A percentile compares a stretch with the other conserved stretches of the same genome.
Conservation (phyloP, 495 filamentous ascomycete genomes). For the Paragyromitra xinjiangensis region DNA sequence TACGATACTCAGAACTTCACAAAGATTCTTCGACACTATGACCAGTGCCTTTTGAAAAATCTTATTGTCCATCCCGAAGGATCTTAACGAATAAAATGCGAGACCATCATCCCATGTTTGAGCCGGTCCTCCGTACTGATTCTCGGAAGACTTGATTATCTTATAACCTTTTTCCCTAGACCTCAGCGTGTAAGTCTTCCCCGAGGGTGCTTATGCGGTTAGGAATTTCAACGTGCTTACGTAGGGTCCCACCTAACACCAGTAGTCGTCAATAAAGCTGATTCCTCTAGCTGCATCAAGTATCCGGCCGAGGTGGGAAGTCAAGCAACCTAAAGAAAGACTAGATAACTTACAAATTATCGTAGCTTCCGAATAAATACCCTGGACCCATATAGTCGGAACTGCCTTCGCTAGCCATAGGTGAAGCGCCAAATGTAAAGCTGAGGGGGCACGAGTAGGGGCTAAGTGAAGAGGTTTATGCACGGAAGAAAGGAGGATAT, state of each 20-base stretch:
- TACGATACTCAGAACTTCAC: background rate
- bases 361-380: background rate
- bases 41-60: background rate
- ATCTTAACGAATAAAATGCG: background rate
- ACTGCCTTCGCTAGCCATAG: background rate
- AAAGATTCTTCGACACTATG: background rate
- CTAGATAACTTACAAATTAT: background rate
- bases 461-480: background rate
- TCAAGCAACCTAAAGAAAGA: background rate
- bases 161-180: no score
- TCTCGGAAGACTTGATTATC: background rate
- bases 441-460: background rate
- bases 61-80: fast-evolving
- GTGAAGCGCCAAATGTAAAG: background rate
- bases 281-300: background rate
- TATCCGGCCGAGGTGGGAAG: background rate
- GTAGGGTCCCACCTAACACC: background rate
- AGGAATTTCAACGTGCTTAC: background rate
- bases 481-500: no score
- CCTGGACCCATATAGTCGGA: background rate
- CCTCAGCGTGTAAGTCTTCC: no score
- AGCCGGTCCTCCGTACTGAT: background rate
- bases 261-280: background rate
- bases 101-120: background rate
- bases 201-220: background rate